phyloP scores from a whole-genome alignment of 331 rosid species.

The Malus hybrid region DNA sequence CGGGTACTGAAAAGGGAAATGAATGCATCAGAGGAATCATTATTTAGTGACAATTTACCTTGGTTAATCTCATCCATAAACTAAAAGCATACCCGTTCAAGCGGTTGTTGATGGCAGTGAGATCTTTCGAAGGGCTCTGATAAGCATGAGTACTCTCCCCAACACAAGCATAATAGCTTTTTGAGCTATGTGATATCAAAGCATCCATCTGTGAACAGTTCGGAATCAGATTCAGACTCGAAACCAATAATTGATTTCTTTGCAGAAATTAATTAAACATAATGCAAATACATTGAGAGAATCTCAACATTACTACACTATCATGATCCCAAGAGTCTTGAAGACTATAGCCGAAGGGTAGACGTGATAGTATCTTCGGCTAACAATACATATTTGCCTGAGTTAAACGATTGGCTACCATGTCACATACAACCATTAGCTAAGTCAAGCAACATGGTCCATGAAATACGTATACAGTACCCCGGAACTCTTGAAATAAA shows the following conservation, averaged over 20 bases:
- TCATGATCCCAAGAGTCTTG: background rate
- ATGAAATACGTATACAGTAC: too few relatives aligned
- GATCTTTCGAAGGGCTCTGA: constrained; percentile 95
- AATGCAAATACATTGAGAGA: background rate
- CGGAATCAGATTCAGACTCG: background rate
- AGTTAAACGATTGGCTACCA: background rate
- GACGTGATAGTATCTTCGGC: background rate
- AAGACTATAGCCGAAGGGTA: background rate
- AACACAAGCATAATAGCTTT: constrained; percentile 92
- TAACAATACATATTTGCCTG: background rate
- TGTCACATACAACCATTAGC: background rate
- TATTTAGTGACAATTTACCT: background rate
- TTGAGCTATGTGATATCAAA: constrained; percentile 76
- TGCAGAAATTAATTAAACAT: too few relatives aligned
- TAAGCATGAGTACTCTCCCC: constrained; percentile 97
- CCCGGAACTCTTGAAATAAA: too few relatives aligned
- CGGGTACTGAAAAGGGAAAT: constrained; percentile 40
- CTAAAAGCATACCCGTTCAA: constrained; percentile 56
- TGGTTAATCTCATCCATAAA: background rate
- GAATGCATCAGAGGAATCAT: background rate
- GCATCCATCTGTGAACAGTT: constrained; percentile 73
- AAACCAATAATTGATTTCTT: background rate
- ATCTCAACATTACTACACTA: background rate
- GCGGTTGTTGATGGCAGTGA: constrained; percentile 86
- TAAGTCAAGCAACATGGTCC: too few relatives aligned